These are phyloP conservation scores for Allium cepa DNA, from an alignment of 106 monocot species.

Conservation along the genomic window DNA sequence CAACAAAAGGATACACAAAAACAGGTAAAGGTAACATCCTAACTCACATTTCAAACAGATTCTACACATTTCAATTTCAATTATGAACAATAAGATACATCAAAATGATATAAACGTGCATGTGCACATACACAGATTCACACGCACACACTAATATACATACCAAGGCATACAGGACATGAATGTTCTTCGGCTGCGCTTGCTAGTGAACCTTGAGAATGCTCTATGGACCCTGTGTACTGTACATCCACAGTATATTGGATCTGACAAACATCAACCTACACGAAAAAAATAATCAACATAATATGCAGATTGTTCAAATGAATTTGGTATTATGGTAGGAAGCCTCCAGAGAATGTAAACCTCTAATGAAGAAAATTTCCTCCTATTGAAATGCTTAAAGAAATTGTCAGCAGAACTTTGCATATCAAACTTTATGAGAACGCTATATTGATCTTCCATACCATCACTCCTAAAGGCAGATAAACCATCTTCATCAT, in stretches of 20 bases:
- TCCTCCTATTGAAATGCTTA: constrained; percentile 68
- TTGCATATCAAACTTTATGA: constrained; percentile 75
- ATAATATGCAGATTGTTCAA: background rate
- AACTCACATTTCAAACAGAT: too few relatives aligned
- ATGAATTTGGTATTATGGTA: background rate
- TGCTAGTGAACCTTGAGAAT: constrained; percentile 42
- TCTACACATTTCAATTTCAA: too few relatives aligned
- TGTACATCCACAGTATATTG: constrained; percentile 66
- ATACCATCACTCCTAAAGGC: constrained; percentile 54
- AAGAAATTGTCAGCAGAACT: constrained; percentile 67
- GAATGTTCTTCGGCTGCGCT: constrained; percentile 58
- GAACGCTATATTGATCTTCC: constrained; percentile 75
- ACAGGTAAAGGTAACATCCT: too few relatives aligned
- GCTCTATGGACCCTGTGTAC: constrained; percentile 81
- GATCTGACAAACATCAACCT: constrained; percentile 73
- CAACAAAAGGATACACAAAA: too few relatives aligned
- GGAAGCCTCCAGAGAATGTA: background rate
- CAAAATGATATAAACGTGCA: too few relatives aligned
- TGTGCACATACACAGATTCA: too few relatives aligned
- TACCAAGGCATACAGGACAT: constrained; percentile 98
- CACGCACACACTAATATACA: constrained; percentile 7
- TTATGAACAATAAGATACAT: too few relatives aligned
- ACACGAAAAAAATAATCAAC: constrained; percentile 8
- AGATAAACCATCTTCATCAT: too few relatives aligned
- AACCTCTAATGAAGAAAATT: constrained; percentile 89